Evolutionary conservation across 441 rosid genomes (phyloP).

Genomic region (Manihot esculenta): DNA sequence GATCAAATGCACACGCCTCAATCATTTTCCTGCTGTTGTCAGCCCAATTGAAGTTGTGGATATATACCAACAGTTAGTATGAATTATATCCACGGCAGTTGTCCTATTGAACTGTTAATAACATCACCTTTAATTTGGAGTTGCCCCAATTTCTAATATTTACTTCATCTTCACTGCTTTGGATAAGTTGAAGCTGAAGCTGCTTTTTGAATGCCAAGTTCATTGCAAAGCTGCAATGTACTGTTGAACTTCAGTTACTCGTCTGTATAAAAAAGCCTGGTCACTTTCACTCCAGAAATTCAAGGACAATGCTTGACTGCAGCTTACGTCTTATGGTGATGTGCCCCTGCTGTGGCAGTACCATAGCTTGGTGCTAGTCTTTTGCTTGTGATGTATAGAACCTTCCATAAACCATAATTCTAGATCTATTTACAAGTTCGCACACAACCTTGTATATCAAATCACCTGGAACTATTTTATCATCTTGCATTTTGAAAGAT

Average conservation of each 20-base stretch:
- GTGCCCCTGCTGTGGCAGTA: neutral
- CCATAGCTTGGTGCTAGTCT: neutral
- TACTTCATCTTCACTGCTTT: neutral
- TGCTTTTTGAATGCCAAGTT: neutral
- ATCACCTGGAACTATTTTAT: neutral
- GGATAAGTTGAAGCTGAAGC: neutral
- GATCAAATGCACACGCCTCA: neutral
- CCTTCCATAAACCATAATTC: neutral
- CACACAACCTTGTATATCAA: neutral
- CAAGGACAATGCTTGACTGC: neutral
- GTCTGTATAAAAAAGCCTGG: neutral
- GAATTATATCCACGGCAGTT: neutral
- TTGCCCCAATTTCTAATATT: neutral
- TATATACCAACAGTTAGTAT: neutral
- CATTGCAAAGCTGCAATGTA: neutral
- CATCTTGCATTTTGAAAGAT: neutral
- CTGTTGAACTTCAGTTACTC: neutral
- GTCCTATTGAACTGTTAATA: neutral
- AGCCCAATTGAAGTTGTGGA: neutral
- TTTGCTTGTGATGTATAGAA: neutral
- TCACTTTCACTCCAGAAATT: neutral
- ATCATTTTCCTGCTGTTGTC: neutral
- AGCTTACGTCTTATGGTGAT: neutral
- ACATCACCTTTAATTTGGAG: neutral
- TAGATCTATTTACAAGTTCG: neutral